Evolutionary conservation across 768 basidiomycete species (phyloP).

Genomic region (Rubroboletus satanas): DNA sequence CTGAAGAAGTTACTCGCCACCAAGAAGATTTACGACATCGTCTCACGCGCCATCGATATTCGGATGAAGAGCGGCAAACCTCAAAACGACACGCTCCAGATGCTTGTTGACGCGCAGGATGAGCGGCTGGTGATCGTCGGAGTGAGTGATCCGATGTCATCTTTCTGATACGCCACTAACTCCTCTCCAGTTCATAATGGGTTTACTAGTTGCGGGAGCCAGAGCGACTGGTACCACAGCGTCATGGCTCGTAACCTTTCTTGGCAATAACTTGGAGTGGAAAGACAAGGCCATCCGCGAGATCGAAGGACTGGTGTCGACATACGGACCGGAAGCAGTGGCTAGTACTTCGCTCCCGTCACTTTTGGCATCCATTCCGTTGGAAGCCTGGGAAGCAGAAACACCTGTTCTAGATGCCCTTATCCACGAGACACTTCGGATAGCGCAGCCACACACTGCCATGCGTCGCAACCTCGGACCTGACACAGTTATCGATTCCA

Average conservation of each 20-base stretch:
- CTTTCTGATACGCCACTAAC: conserved; percentile 19
- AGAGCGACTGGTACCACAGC: conserved; percentile 78
- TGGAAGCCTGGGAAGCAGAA: conserved; percentile 65
- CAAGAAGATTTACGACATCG: conserved; percentile 71
- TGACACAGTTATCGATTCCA: conserved; percentile 64
- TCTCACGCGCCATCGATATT: conserved; percentile 52
- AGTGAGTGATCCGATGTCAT: conserved; percentile 37
- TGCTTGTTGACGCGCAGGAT: conserved; percentile 68
- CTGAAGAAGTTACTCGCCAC: conserved; percentile 67
- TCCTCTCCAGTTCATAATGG: conserved; percentile 69
- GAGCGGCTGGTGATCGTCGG: conserved; percentile 67
- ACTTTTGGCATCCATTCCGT: conserved; percentile 55
- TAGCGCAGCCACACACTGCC: conserved; percentile 76
- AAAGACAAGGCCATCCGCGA: conserved; percentile 56
- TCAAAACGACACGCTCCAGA: conserved; percentile 66
- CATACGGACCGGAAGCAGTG: conserved; percentile 32
- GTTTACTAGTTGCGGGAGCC: conserved; percentile 74
- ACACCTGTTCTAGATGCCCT: conserved; percentile 70
- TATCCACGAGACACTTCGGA: conserved; percentile 71
- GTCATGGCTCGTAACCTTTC: conserved; percentile 71
- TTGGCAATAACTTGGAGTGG: conserved; percentile 67
- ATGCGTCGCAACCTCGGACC: conserved; percentile 79
- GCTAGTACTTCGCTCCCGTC: conserved; percentile 35
- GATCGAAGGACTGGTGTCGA: conserved; percentile 50
- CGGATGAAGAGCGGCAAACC: conserved; percentile 54